A percentile compares a stretch with the other conserved stretches of the same genome.
These are phyloP conservation scores for Botrytis porri DNA, from an alignment of 2,329 filamentous ascomycete genomes.

Conservation along the genomic window DNA sequence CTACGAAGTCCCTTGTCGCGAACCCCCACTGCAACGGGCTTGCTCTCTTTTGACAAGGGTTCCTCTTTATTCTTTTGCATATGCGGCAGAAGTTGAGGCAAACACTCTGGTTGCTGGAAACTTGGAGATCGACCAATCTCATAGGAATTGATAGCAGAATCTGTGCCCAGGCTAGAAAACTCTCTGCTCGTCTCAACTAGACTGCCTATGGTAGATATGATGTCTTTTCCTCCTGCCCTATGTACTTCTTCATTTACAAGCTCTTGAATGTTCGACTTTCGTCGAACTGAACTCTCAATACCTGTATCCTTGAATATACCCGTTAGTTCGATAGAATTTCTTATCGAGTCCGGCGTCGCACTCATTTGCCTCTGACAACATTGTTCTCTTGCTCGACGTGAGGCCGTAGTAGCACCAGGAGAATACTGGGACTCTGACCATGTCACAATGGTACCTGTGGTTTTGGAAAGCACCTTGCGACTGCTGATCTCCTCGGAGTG, in stretches of 20 bases:
- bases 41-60: neutral
- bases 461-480: conserved; percentile 19
- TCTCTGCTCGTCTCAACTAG: neutral
- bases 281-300: conserved; percentile 20
- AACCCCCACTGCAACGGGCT: too few relatives aligned
- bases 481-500: neutral
- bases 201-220: neutral
- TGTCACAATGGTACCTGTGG: conserved; percentile 27
- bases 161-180: neutral
- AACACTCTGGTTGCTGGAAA: neutral
- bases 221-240: neutral
- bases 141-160: neutral
- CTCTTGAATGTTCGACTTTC: neutral
- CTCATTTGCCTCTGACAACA: conserved; percentile 18
- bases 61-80: neutral
- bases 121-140: neutral
- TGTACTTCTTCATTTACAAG: neutral
- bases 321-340: conserved; percentile 30
- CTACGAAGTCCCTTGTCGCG: neutral
- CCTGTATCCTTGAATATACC: conserved; percentile 35
- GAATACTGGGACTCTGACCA: conserved; percentile 35
- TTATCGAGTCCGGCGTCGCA: conserved; percentile 30
- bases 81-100: neutral
- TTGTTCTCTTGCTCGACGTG: neutral
- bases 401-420: conserved; percentile 14